These are phyloP conservation scores for Trichoderma pleuroti DNA, from an alignment of 2,329 filamentous ascomycete species.

Conservation along the genomic window DNA sequence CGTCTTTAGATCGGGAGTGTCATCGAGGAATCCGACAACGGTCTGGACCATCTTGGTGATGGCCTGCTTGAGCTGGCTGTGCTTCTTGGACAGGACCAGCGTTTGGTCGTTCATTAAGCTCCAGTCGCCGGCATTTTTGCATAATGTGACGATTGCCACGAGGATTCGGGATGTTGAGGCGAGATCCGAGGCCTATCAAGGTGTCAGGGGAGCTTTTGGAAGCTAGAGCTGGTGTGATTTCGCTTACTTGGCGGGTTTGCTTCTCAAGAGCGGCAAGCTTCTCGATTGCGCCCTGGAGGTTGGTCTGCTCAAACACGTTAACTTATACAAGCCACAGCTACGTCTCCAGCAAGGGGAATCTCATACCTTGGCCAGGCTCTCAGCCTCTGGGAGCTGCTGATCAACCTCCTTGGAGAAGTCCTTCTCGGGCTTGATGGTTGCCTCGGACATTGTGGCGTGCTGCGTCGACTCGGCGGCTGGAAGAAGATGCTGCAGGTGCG, in stretches of 20 bases:
- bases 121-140: slow-evolving; percentile 92
- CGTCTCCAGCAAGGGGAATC: slow-evolving; percentile 30
- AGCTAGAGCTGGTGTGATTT: slow-evolving; percentile 18
- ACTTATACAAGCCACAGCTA: neutral
- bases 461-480: neutral
- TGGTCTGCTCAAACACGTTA: slow-evolving; percentile 49
- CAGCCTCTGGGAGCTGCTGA: slow-evolving; percentile 82
- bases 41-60: slow-evolving; percentile 99
- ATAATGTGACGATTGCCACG: slow-evolving; percentile 85
- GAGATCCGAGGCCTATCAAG: slow-evolving; percentile 81
- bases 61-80: slow-evolving; percentile 98
- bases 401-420: slow-evolving; percentile 98
- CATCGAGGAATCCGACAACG: slow-evolving; percentile 87
- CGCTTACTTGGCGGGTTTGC: slow-evolving; percentile 84
- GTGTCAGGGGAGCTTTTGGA: slow-evolving; percentile 21
- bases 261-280: slow-evolving; percentile 92
- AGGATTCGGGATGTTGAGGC: slow-evolving; percentile 89
- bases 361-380: slow-evolving; percentile 79
- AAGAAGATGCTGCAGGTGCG: neutral
- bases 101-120: slow-evolving; percentile 94
- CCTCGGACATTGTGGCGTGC: slow-evolving; percentile 66
- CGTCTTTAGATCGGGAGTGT: slow-evolving; percentile 77
- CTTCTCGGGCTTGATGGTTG: slow-evolving; percentile 89
- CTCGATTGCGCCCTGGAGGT: slow-evolving; percentile 85
- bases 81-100: slow-evolving; percentile 94